A percentile compares a stretch with the other conserved stretches of the same genome.
phyloP scores from a whole-genome alignment of 129 eudicot species.

The Arctium minus region DNA sequence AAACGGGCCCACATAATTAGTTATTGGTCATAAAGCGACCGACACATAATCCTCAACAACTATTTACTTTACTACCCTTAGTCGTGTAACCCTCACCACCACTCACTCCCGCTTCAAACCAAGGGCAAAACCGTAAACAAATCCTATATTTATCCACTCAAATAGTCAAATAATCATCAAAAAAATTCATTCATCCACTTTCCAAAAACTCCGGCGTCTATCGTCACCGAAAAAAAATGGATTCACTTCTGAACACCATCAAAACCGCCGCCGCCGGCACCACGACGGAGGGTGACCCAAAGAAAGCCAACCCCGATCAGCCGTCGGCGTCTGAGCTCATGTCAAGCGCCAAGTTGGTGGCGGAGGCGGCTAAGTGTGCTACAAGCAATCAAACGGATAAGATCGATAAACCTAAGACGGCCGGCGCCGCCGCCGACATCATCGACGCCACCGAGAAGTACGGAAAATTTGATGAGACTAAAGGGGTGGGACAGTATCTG shows the following conservation, averaged over 20 bases:
- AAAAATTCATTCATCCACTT: not conserved
- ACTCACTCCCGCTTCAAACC: not conserved
- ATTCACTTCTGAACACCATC: constrained; percentile 19
- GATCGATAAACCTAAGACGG: constrained; percentile 48
- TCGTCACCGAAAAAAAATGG: constrained; percentile 21
- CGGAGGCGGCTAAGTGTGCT: constrained; percentile 54
- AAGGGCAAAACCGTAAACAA: constrained; percentile 24
- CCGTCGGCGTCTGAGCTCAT: constrained; percentile 31
- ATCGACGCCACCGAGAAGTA: constrained; percentile 46
- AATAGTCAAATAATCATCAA: not conserved
- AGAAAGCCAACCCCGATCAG: constrained; percentile 11
- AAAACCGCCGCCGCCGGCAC: constrained; percentile 21
- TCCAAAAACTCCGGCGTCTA: not conserved
- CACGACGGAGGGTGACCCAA: constrained; percentile 15
- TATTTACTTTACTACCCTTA: constrained; percentile 4
- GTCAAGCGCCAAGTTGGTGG: constrained; percentile 46
- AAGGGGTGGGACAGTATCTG: constrained; percentile 55
- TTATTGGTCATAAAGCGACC: constrained; percentile 12
- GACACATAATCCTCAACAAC: not conserved
- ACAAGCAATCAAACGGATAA: constrained; percentile 40
- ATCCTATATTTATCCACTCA: not conserved
- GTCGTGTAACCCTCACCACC: not conserved
- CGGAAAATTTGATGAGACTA: constrained; percentile 56
- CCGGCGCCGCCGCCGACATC: constrained; percentile 65
- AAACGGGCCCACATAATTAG: not conserved